Evolutionary conservation across 2,329 filamentous ascomycete species (phyloP).

Genomic region (Colletotrichum paranaense): DNA sequence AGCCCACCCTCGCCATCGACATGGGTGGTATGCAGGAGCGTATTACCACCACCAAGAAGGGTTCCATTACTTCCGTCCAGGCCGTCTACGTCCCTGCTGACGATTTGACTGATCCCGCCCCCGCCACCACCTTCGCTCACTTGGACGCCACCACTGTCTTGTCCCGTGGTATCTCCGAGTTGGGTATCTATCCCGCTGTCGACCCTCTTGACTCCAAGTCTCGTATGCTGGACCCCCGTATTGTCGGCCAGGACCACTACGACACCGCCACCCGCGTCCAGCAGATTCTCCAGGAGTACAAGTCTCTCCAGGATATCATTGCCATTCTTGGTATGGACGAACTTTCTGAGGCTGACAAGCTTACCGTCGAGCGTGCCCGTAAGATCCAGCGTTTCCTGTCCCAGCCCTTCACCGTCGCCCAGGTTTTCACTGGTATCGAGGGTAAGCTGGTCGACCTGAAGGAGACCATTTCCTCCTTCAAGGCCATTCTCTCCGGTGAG

Average conservation of each 20-base stretch:
- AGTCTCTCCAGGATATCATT: constrained; percentile 99
- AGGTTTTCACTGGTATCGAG: constrained; percentile 92
- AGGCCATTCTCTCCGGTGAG: constrained; percentile 95
- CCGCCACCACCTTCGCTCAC: constrained; percentile 99
- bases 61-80: constrained; percentile 99
- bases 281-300: constrained; percentile 99
- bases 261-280: constrained; percentile 92
- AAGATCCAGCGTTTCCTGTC: constrained; percentile 99
- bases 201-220: constrained; percentile 99
- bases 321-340: constrained; percentile 99
- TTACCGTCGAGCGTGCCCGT: constrained; percentile 99
- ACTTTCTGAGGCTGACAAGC: constrained; percentile 98
- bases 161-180: constrained; percentile 99
- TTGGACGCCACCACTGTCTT: constrained; percentile 99
- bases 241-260: constrained; percentile 99
- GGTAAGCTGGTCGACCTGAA: constrained; percentile 97
- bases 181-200: constrained; percentile 99
- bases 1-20: constrained; percentile 97
- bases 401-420: constrained; percentile 94
- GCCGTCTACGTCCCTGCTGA: constrained; percentile 99
- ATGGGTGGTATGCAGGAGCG: constrained; percentile 99
- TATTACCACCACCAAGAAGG: constrained; percentile 99
- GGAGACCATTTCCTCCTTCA: constrained; percentile 98
- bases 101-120: constrained; percentile 99
- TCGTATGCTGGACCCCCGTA: constrained; percentile 98